Percentiles rank a stretch among this genome's conserved stretches.
These are phyloP conservation scores for Orbilia blumenaviensis DNA, from an alignment of 2,329 filamentous ascomycete species.

Conservation along the genomic window DNA sequence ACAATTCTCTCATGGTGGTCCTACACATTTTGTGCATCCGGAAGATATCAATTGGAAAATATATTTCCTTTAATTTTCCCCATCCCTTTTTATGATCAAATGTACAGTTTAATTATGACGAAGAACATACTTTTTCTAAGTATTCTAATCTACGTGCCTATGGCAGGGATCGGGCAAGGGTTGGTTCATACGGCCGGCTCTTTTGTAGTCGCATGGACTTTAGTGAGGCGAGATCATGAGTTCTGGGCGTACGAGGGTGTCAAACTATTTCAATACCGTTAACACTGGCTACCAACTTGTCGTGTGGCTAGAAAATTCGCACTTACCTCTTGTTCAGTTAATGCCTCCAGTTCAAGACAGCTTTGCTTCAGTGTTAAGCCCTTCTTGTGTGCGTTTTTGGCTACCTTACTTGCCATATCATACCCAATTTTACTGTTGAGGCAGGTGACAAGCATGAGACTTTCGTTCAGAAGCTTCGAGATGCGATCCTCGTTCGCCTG, in stretches of 20 bases:
- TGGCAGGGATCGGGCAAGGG: too few species aligned
- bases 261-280: slow-evolving; percentile 67
- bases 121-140: too few species aligned
- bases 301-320: not conserved
- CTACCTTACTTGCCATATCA: slow-evolving; percentile 95
- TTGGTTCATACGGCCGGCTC: too few species aligned
- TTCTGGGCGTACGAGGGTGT: slow-evolving; percentile 87
- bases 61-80: too few species aligned
- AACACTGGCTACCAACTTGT: too few species aligned
- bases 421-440: slow-evolving; percentile 97
- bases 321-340: slow-evolving; percentile 76
- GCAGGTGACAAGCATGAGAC: slow-evolving; percentile 97
- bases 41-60: too few species aligned
- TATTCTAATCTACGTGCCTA: too few species aligned
- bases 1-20: too few species aligned
- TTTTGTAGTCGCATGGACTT: not conserved
- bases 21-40: too few species aligned
- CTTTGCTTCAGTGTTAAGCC: slow-evolving; percentile 91
- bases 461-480: slow-evolving; percentile 87
- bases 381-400: slow-evolving; percentile 99
- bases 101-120: too few species aligned
- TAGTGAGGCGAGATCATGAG: slow-evolving; percentile 86
- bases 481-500: slow-evolving; percentile 96
- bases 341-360: slow-evolving; percentile 88
- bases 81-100: too few species aligned